Evolutionary conservation across 495 filamentous ascomycete species (phyloP).

Genomic region (Penicillium malachiteum): DNA sequence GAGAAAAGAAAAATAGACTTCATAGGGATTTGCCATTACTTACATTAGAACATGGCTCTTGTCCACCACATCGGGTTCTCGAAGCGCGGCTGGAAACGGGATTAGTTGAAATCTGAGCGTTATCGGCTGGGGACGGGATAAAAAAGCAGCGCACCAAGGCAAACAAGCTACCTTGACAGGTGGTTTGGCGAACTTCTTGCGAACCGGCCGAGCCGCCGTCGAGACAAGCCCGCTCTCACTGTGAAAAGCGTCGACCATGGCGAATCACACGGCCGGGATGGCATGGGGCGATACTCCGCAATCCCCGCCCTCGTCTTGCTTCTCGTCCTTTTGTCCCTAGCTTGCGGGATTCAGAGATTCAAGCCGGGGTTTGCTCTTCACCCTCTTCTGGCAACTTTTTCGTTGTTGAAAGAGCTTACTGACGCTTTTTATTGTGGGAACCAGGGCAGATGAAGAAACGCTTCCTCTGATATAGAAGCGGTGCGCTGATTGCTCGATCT

Average conservation of each 20-base stretch:
- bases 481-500: slow-evolving; percentile 26
- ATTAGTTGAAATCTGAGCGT: not conserved
- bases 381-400: not conserved
- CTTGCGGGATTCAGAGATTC: not conserved
- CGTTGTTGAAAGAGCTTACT: not conserved
- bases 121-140: not conserved
- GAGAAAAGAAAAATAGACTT: too few species aligned
- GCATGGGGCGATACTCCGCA: slow-evolving; percentile 16
- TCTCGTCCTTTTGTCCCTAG: slow-evolving; percentile 3
- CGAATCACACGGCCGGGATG: slow-evolving; percentile 24
- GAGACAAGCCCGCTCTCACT: slow-evolving; percentile 16
- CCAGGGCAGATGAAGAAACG: slow-evolving; percentile 6
- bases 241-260: slow-evolving; percentile 27
- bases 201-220: slow-evolving; percentile 26
- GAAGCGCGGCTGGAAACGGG: slow-evolving; percentile 49
- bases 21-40: slow-evolving; percentile 14
- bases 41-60: slow-evolving; percentile 57
- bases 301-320: slow-evolving; percentile 7
- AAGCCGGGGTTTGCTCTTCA: slow-evolving; percentile 2
- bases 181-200: slow-evolving; percentile 54
- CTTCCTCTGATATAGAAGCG: slow-evolving; percentile 25
- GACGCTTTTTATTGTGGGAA: not conserved
- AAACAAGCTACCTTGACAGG: slow-evolving; percentile 65
- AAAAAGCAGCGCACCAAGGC: slow-evolving; percentile 49
- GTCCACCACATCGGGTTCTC: slow-evolving; percentile 57